Evolutionary conservation across 371 early-diverging fungal species (phyloP).

Genomic region (Amoeboaphelidium occidentale): DNA sequence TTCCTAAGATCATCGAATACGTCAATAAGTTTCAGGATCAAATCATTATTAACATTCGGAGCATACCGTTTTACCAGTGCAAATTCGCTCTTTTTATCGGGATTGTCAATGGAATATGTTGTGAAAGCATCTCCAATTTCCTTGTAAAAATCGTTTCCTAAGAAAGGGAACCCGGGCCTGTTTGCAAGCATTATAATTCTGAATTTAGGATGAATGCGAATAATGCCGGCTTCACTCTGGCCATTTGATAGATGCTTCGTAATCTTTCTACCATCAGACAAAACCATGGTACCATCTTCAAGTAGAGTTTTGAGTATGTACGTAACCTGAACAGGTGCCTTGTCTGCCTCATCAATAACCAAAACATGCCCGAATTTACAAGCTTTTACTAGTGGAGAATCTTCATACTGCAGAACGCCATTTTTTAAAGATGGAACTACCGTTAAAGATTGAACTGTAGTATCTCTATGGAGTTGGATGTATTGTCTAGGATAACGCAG

Average conservation of each 20-base stretch:
- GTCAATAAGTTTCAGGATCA: conserved; percentile 31
- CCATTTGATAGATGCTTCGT: conserved; percentile 10
- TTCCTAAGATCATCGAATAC: conserved; percentile 49
- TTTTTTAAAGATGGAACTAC: conserved; percentile 42
- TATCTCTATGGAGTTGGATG: conserved; percentile 59
- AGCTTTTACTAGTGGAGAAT: conserved; percentile 48
- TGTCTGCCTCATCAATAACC: conserved; percentile 68
- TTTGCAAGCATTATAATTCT: conserved; percentile 65
- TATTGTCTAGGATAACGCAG: conserved; percentile 49
- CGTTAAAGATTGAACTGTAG: conserved; percentile 54
- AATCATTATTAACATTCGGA: conserved; percentile 36
- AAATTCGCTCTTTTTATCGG: conserved; percentile 39
- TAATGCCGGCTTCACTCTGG: conserved; percentile 15
- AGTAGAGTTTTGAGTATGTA: conserved; percentile 47
- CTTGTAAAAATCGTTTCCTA: conserved; percentile 61
- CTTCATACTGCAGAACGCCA: conserved; percentile 45
- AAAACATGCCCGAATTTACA: conserved; percentile 33
- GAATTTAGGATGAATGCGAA: conserved; percentile 38
- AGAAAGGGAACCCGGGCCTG: conserved; percentile 43
- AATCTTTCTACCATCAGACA: conserved; percentile 54
- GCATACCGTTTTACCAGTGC: conserved; percentile 37
- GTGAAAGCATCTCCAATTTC: conserved; percentile 43
- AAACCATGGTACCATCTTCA: conserved; percentile 62
- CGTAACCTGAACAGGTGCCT: conserved; percentile 60
- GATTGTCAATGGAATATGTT: conserved; percentile 55